Evolutionary conservation across 2,329 filamentous ascomycete genomes (phyloP).

Genomic region (Penicillium sclerotiorum): DNA sequence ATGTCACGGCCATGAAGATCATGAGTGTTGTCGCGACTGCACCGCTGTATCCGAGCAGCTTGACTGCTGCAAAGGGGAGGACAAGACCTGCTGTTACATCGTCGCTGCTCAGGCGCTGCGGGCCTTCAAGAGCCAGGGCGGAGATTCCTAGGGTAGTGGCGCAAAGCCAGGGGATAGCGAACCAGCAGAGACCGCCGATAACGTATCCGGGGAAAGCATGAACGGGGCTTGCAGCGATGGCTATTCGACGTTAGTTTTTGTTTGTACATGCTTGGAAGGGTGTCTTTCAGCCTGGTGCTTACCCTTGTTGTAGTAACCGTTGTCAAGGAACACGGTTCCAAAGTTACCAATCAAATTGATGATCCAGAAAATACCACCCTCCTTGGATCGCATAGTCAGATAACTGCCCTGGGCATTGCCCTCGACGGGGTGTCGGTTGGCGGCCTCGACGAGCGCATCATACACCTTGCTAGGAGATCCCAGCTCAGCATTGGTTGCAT

Average conservation of each 20-base stretch:
- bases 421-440: constrained; percentile 69
- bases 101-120: constrained; percentile 69
- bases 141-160: constrained; percentile 87
- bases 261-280: not conserved
- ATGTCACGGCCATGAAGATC: constrained; percentile 89
- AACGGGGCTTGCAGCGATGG: constrained; percentile 82
- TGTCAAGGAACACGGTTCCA: constrained; percentile 78
- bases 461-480: constrained; percentile 78
- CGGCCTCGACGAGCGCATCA: constrained; percentile 72
- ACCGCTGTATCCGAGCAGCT: constrained; percentile 78
- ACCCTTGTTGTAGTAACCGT: constrained; percentile 83
- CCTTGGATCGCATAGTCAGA: constrained; percentile 78
- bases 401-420: constrained; percentile 83
- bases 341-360: constrained; percentile 76
- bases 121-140: constrained; percentile 76
- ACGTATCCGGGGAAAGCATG: constrained; percentile 88
- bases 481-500: constrained; percentile 70
- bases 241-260: constrained; percentile 37
- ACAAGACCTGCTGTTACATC: constrained; percentile 84
- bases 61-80: constrained; percentile 81
- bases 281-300: not conserved
- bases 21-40: constrained; percentile 77
- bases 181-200: constrained; percentile 84
- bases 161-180: constrained; percentile 87
- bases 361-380: constrained; percentile 86